phyloP scores from a whole-genome alignment of 2,329 filamentous ascomycete species.

The Cladophialophora exuberans region DNA sequence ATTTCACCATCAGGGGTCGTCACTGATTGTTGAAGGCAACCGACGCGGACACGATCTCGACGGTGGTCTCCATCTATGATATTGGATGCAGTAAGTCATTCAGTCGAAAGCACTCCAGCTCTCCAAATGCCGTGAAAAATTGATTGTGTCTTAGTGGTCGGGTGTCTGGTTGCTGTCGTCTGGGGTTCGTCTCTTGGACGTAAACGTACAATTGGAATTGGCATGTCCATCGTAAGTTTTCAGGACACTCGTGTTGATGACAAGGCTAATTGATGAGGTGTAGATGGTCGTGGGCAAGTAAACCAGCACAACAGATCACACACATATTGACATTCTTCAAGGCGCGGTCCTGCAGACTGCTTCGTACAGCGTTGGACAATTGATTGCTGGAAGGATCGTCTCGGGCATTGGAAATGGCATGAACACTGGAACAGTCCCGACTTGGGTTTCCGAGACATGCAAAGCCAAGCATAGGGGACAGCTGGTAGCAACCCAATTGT shows the following conservation, averaged over 20 bases:
- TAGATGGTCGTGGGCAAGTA: conserved; percentile 51
- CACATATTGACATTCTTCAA: conserved; percentile 25
- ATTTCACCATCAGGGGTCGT: not conserved
- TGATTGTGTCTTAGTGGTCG: too few relatives aligned
- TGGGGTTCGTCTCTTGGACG: conserved; percentile 55
- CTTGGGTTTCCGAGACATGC: conserved; percentile 57
- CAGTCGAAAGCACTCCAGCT: too few relatives aligned
- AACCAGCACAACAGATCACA: conserved; percentile 26
- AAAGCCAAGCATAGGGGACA: conserved; percentile 49
- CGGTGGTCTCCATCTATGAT: conserved; percentile 59
- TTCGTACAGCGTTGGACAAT: conserved; percentile 49
- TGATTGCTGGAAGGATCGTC: conserved; percentile 54
- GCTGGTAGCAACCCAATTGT: conserved; percentile 53
- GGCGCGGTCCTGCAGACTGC: conserved; percentile 53
- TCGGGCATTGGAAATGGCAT: conserved; percentile 56
- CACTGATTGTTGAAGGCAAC: not conserved
- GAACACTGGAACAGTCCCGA: conserved; percentile 54
- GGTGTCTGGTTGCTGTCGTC: conserved; percentile 60
- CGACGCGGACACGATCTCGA: conserved; percentile 32
- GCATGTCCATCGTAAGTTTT: conserved; percentile 52
- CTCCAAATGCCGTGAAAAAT: too few relatives aligned
- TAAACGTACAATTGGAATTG: conserved; percentile 53
- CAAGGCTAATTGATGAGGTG: too few relatives aligned
- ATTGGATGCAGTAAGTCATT: conserved; percentile 66
- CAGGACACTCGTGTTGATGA: too few relatives aligned